These are phyloP conservation scores for Paraphaeosphaeria sporulosa DNA, from an alignment of 2,329 filamentous ascomycete genomes.

Conservation along the genomic window DNA sequence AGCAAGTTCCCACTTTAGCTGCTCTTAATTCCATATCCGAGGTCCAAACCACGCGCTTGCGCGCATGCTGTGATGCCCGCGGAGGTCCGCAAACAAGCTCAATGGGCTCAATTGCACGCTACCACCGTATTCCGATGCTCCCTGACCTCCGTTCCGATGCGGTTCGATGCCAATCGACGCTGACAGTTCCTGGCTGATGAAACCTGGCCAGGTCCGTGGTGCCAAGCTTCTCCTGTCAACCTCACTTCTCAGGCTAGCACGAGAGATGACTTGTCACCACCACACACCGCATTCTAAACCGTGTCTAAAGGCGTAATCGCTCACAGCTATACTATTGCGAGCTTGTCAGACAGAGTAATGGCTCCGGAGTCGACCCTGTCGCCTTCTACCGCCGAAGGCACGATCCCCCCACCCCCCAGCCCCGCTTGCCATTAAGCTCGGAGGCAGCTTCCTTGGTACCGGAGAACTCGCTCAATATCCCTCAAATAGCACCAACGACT, in stretches of 20 bases:
- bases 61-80: slow-evolving; percentile 36
- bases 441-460: slow-evolving; percentile 11
- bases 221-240: slow-evolving; percentile 44
- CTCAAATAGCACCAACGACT: background rate
- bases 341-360: background rate
- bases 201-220: slow-evolving; percentile 31
- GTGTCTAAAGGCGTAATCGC: slow-evolving; percentile 14
- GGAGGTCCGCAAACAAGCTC: slow-evolving; percentile 29
- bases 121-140: slow-evolving; percentile 28
- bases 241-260: slow-evolving; percentile 25
- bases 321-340: background rate
- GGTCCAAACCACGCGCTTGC: slow-evolving; percentile 31
- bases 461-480: background rate
- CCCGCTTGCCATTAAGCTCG: background rate
- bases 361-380: background rate
- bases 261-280: slow-evolving; percentile 6
- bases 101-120: slow-evolving; percentile 38
- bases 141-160: slow-evolving; percentile 21
- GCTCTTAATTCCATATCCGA: slow-evolving; percentile 38
- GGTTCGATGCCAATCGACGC: slow-evolving; percentile 31
- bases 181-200: slow-evolving; percentile 27
- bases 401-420: background rate
- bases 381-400: background rate
- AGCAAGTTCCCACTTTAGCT: slow-evolving; percentile 50
- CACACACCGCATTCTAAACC: slow-evolving; percentile 14